Evolutionary conservation across 257 asterid species (phyloP).

Genomic region (Lavandula angustifolia): DNA sequence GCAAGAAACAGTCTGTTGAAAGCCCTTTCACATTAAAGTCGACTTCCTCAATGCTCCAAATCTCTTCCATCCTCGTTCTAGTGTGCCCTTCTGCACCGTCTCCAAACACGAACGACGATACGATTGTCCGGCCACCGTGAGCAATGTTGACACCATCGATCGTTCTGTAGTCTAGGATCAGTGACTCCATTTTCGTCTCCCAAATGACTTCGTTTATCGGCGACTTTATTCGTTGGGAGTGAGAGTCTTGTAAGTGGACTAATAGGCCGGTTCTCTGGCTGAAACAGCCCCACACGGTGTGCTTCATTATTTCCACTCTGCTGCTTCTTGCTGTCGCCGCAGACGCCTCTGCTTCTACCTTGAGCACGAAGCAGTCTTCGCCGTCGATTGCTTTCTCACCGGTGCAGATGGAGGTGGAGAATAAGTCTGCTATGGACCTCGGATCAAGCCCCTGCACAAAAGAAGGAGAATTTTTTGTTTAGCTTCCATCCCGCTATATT

Average conservation of each 20-base stretch:
- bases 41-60: constrained; percentile 46
- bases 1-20: constrained; percentile 34
- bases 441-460: constrained; percentile 37
- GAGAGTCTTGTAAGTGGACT: constrained; percentile 43
- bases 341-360: constrained; percentile 38
- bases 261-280: constrained; percentile 50
- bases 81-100: constrained; percentile 19
- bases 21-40: constrained; percentile 48
- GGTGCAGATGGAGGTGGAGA: constrained; percentile 41
- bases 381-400: constrained; percentile 42
- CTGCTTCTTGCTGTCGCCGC: constrained; percentile 33
- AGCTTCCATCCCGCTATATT: too few relatives aligned
- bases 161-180: constrained; percentile 41
- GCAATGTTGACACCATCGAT: constrained; percentile 46
- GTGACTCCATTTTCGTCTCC: constrained; percentile 44
- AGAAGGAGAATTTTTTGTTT: too few relatives aligned
- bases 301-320: constrained; percentile 40
- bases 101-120: constrained; percentile 30
- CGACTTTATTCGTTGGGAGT: constrained; percentile 33
- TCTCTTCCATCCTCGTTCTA: constrained; percentile 38
- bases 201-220: constrained; percentile 30
- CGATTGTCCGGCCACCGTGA: constrained; percentile 43
- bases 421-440: constrained; percentile 38
- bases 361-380: constrained; percentile 48
- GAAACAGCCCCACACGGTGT: constrained; percentile 45